Base-by-base conservation (phyloP, 148 eudicot genomes). In the Persicaria tinctoria region DNA sequence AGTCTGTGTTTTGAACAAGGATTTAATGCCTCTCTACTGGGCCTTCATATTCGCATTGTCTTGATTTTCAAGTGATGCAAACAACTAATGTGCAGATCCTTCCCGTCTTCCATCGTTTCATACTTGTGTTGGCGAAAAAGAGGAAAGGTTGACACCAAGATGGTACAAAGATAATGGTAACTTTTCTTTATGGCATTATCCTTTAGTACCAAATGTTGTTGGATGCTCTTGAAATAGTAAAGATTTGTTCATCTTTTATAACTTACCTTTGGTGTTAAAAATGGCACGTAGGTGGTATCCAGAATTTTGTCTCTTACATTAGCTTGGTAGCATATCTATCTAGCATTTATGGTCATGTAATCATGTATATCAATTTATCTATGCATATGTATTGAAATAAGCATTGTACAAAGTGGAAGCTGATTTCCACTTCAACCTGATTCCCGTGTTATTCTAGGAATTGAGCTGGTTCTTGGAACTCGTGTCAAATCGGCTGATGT, bases 151-250 rank as follows among this genome's bases (percentile, higher is more conserved):
- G 81, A 84, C 97, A 8, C 88, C 90, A 63, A 95, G 90, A 82
- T 95, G 99, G 99, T 95, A 95, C 79, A 95, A 95, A 83, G 99
- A 95, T 77, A 87, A 95, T 78, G 99, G 99, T 95, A 90, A 83
- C 70, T 70, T 70, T 70, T 8, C 38, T 27, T 27, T 18, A 2
- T 4, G 46, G 2, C 17, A 54, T 72, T 23, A 8, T 70, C 70
- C 70, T 60, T 57, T 10, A 57, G n/a, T 57, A 17, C 23, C 47
- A 57, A 74, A 5, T 73, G 70, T 11, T 23, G 62, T 62, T 73
- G 10, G 23, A 76, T 51, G 62, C 23, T 14, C 44, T n/a, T 38
- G 69, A 63, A 32, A 38, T 50, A 2, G 12, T 50, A 0, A 5
- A 64, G 11, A 5, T 64, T 64, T 64, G n/a, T 10, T 62, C 68